Evolutionary conservation across 2,329 filamentous ascomycete genomes (phyloP).

Genomic region (Peltaster fructicola): DNA sequence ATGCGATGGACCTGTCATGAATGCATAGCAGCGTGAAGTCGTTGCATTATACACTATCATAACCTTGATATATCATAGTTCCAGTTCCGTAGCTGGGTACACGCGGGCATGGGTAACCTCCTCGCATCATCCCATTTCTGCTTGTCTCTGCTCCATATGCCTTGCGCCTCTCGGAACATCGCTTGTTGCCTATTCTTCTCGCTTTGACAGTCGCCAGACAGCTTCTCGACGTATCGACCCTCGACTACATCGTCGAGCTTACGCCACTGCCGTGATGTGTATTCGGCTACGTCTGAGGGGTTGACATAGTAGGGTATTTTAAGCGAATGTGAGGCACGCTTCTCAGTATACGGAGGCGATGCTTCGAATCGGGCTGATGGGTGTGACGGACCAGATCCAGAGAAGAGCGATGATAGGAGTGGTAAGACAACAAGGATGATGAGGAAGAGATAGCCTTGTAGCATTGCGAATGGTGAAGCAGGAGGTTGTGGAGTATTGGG

Average conservation of each 20-base stretch:
- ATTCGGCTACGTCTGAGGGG: slow-evolving; percentile 56
- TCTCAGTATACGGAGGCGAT: slow-evolving; percentile 55
- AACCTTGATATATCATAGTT: slow-evolving; percentile 19
- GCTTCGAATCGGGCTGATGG: slow-evolving; percentile 63
- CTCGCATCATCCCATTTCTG: slow-evolving; percentile 60
- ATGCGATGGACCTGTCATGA: background rate
- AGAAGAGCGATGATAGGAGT: slow-evolving; percentile 63
- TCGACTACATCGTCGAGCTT: slow-evolving; percentile 68
- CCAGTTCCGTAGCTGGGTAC: slow-evolving; percentile 36
- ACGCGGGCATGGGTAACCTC: slow-evolving; percentile 41
- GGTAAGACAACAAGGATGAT: slow-evolving; percentile 76
- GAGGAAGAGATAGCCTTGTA: slow-evolving; percentile 48
- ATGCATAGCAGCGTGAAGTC: too few relatives aligned
- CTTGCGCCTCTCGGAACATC: slow-evolving; percentile 60
- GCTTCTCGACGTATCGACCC: slow-evolving; percentile 45
- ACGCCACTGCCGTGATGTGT: slow-evolving; percentile 48
- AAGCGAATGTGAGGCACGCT: slow-evolving; percentile 52
- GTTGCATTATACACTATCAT: too few relatives aligned
- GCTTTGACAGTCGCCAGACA: slow-evolving; percentile 55
- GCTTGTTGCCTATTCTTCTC: slow-evolving; percentile 50
- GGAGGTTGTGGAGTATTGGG: slow-evolving; percentile 34
- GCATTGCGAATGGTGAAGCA: slow-evolving; percentile 27
- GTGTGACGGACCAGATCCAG: slow-evolving; percentile 39
- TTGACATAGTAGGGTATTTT: slow-evolving; percentile 75
- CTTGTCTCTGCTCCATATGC: slow-evolving; percentile 71